phyloP scores from a whole-genome alignment of 108 stramenopile species.

The Conticribra weissflogii region DNA sequence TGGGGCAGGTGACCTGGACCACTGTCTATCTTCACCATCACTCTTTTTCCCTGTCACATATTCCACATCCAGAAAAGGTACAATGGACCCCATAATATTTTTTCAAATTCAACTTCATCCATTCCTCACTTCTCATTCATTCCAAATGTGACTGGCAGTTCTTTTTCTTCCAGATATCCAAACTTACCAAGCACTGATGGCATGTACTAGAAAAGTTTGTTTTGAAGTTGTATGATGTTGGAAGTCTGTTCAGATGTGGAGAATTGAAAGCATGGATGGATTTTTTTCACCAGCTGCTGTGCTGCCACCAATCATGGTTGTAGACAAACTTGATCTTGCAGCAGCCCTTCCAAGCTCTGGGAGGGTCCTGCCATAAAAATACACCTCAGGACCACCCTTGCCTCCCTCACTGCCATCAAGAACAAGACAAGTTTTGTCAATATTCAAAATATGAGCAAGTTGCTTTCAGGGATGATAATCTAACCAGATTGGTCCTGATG shows the following conservation, averaged over 20 bases:
- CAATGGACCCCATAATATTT: neutral
- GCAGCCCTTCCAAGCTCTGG: neutral
- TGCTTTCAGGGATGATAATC: neutral
- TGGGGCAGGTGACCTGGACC: neutral
- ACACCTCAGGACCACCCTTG: neutral
- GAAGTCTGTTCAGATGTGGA: neutral
- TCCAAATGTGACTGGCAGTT: neutral
- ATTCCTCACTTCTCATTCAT: neutral
- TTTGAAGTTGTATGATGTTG: neutral
- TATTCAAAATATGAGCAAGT: neutral
- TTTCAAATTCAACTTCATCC: neutral
- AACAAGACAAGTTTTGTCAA: neutral
- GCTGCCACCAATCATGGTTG: neutral
- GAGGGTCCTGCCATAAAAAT: neutral
- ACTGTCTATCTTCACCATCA: constrained; percentile 11
- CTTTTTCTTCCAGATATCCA: neutral
- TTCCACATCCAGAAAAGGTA: constrained; percentile 19
- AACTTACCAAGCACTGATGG: neutral
- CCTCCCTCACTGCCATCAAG: neutral
- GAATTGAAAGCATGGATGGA: neutral
- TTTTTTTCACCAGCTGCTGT: neutral
- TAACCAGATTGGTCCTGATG: neutral
- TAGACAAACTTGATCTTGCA: neutral
- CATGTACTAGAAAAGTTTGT: neutral
- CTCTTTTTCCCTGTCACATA: constrained; percentile 7